Evolutionary conservation across 495 filamentous ascomycete genomes (phyloP).

Genomic region (Haplographium delicatum): DNA sequence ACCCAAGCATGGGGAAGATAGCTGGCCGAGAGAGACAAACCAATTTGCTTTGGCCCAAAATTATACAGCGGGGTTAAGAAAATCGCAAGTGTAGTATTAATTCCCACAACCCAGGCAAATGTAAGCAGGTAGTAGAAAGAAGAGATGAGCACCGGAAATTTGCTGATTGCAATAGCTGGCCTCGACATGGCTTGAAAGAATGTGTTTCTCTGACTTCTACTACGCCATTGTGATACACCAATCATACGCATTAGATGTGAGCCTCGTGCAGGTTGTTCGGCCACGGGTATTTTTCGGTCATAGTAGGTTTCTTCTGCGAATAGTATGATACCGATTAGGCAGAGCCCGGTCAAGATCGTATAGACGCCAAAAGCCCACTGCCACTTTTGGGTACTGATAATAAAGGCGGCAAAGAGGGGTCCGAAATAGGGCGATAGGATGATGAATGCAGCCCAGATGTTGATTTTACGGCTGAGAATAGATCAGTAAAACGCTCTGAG

Average conservation of each 20-base stretch:
- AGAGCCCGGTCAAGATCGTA: not conserved
- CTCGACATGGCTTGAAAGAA: slow-evolving; percentile 13
- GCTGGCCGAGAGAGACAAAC: too few species aligned
- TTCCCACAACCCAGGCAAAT: slow-evolving; percentile 36
- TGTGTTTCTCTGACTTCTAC: slow-evolving; percentile 2
- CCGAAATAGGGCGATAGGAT: not conserved
- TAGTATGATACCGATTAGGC: slow-evolving; percentile 6
- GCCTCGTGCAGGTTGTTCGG: slow-evolving; percentile 11
- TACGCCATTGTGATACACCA: slow-evolving; percentile 15
- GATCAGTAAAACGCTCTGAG: slow-evolving; percentile 21
- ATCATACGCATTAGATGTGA: slow-evolving; percentile 14
- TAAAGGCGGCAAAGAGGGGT: not conserved
- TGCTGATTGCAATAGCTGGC: slow-evolving; percentile 22
- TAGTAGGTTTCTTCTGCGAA: slow-evolving; percentile 24
- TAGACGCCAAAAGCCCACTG: slow-evolving; percentile 8
- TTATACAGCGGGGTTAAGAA: slow-evolving; percentile 31
- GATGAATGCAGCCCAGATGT: not conserved
- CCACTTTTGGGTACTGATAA: slow-evolving; percentile 16
- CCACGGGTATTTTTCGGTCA: slow-evolving; percentile 12
- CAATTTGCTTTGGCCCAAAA: slow-evolving; percentile 19
- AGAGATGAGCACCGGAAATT: slow-evolving; percentile 30
- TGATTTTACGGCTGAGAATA: slow-evolving; percentile 5
- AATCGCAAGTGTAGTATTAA: slow-evolving; percentile 35
- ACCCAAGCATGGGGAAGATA: too few species aligned
- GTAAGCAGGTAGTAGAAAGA: slow-evolving; percentile 32